Evolutionary conservation across 2,329 filamentous ascomycete genomes (phyloP), one percentile per base, ranked within the genome.

Genomic region (Bipolaris bicolor): DNA sequence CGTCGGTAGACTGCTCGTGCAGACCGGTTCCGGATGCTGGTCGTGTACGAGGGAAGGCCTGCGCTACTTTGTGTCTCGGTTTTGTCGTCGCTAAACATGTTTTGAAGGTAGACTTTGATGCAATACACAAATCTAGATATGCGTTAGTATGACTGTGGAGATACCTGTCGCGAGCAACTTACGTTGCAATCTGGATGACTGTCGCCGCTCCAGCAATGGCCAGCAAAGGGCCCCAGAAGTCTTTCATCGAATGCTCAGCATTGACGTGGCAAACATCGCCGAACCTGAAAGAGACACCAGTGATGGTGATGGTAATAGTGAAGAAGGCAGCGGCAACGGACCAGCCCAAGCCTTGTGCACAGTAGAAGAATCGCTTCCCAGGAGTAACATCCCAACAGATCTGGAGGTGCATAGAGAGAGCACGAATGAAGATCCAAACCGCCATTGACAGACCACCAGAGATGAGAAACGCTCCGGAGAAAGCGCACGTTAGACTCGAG

Each of bases 381-480:
- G 96, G 90, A 7, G 94, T 87, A 33, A 96, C 84, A 76, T 98
- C 92, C 95, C 95, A 99, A 81, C 93, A 97, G 63, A 99, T 97
- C 77, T 98, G 95, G 24, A 99, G 86, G 77, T 99, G 95, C 68
- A 99, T 88, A 4, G 92, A 96, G 33, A 98, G 79, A 0, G 94
- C 90, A 62, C 95, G 88, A 58, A 97, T 84, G 74, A 97, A 96
- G 62, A 93, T 85, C 94, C 95, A 99, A 76, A 96, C 88, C 31
- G 92, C 86, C 44, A 88, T 90, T 29, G 87, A 85, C 84, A 93
- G 91, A 41, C 93, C 95, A 51, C 95, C 95, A 29, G 93, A 85
- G 49, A 98, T 84, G 49, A 99, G 80, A 63, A 97, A 88, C 1
- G 92, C 85, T 9, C 95, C 95, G 0, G 93, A 97, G 58, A 92